These are phyloP conservation scores for Penicillium cinerascens DNA, from an alignment of 495 filamentous ascomycete genomes.

Conservation along the genomic window DNA sequence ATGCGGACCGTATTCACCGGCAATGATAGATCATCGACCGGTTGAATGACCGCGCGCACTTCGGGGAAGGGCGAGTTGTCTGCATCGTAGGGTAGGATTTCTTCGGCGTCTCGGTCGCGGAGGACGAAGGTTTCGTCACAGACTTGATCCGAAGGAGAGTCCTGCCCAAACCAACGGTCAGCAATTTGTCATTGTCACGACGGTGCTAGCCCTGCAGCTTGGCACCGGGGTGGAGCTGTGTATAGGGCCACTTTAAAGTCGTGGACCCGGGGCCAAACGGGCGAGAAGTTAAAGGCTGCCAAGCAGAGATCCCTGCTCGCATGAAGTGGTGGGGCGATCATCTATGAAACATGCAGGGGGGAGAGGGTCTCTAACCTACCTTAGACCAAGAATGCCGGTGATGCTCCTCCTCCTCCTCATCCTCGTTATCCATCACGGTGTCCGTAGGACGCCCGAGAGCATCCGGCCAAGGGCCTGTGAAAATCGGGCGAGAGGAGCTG, in stretches of 20 bases:
- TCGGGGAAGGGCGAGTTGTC: conserved; percentile 72
- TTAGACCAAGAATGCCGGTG: conserved; percentile 12
- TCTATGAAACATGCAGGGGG: not conserved
- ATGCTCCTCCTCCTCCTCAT: conserved; percentile 12
- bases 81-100: conserved; percentile 42
- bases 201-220: not conserved
- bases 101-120: conserved; percentile 36
- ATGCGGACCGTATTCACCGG: conserved; percentile 68
- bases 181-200: not conserved
- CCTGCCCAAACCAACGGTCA: conserved; percentile 2
- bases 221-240: not conserved
- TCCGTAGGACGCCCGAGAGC: not conserved
- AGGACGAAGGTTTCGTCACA: conserved; percentile 23
- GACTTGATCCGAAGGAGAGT: conserved; percentile 1
- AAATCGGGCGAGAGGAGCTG: not conserved
- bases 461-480: not conserved
- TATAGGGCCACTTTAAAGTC: not conserved
- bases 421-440: not conserved
- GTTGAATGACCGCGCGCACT: conserved; percentile 42
- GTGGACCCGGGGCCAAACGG: not conserved
- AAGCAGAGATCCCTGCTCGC: not conserved
- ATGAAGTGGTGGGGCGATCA: not conserved
- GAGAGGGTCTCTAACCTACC: conserved; percentile 5
- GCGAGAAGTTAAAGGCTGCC: not conserved
- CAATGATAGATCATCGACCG: conserved; percentile 62